Conservation (phyloP, 768 basidiomycete genomes). For the Mycena albidolilacea region DNA sequence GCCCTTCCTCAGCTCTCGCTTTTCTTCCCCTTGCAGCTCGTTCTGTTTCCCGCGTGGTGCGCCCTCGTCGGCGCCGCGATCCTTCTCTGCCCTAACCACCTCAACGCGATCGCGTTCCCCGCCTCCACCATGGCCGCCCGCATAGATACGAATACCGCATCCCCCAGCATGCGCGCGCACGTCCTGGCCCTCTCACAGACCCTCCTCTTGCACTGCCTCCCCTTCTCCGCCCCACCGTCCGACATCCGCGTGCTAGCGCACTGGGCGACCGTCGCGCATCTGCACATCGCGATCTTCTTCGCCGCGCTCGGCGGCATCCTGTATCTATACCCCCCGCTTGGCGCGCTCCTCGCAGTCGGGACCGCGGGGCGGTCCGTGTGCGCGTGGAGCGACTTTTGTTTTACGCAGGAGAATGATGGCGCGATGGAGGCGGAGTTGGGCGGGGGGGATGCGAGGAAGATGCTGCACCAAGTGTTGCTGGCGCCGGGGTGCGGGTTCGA, state of each 20-base stretch:
- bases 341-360: slow-evolving; percentile 18
- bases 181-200: not conserved
- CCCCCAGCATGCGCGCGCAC: not conserved
- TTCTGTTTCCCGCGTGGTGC: slow-evolving; percentile 33
- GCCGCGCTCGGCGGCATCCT: slow-evolving; percentile 18
- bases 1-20: slow-evolving; percentile 14
- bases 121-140: slow-evolving; percentile 4
- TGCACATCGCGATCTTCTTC: slow-evolving; percentile 35
- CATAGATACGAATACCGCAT: not conserved
- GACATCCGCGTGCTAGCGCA: slow-evolving; percentile 32
- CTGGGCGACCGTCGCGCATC: slow-evolving; percentile 37
- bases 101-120: slow-evolving; percentile 31
- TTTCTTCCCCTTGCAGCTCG: slow-evolving; percentile 30
- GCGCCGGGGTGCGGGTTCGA: slow-evolving; percentile 30
- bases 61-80: slow-evolving; percentile 33
- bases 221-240: slow-evolving; percentile 20
- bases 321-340: slow-evolving; percentile 18
- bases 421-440: slow-evolving; percentile 2
- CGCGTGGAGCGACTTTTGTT: slow-evolving; percentile 33
- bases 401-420: not conserved
- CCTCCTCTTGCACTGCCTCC: slow-evolving; percentile 22
- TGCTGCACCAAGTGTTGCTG: slow-evolving; percentile 27
- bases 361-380: slow-evolving; percentile 4
- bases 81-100: slow-evolving; percentile 22
- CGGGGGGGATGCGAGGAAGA: slow-evolving; percentile 32